Evolutionary conservation across 75 land plant species (phyloP).

Genomic region (Larix kaempferi): DNA sequence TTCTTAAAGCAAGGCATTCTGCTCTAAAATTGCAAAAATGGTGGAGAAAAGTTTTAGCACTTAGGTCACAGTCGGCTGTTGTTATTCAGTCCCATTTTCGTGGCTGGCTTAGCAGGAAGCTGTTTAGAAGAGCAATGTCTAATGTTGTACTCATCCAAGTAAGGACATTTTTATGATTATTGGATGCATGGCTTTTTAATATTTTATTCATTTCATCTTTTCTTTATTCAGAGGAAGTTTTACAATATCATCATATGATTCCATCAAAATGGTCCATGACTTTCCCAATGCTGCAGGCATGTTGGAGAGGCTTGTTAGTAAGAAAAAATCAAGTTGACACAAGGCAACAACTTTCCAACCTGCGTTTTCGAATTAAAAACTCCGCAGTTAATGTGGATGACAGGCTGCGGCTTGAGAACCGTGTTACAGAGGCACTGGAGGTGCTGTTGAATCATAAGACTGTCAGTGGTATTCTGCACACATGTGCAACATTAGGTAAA

Average conservation of each 20-base stretch:
- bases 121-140: constrained; percentile 15
- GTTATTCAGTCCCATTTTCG: constrained; percentile 63
- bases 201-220: background rate
- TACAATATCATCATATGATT: background rate
- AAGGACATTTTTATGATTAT: constrained; percentile 8
- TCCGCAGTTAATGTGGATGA: constrained; percentile 71
- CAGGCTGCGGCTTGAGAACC: constrained; percentile 62
- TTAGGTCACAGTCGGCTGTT: constrained; percentile 24
- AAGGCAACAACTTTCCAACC: constrained; percentile 38
- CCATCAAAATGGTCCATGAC: background rate
- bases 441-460: constrained; percentile 64
- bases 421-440: constrained; percentile 63
- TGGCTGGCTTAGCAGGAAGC: constrained; percentile 42
- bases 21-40: constrained; percentile 46
- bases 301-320: constrained; percentile 64
- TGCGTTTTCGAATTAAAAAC: constrained; percentile 57
- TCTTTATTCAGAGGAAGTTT: background rate
- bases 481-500: constrained; percentile 80
- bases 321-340: constrained; percentile 28
- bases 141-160: constrained; percentile 44
- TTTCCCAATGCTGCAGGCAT: constrained; percentile 32
- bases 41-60: constrained; percentile 42
- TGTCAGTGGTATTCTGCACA: constrained; percentile 71
- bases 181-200: background rate
- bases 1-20: constrained; percentile 12